Conservation (phyloP, 148 eudicot species). For the Cornus florida region DNA sequence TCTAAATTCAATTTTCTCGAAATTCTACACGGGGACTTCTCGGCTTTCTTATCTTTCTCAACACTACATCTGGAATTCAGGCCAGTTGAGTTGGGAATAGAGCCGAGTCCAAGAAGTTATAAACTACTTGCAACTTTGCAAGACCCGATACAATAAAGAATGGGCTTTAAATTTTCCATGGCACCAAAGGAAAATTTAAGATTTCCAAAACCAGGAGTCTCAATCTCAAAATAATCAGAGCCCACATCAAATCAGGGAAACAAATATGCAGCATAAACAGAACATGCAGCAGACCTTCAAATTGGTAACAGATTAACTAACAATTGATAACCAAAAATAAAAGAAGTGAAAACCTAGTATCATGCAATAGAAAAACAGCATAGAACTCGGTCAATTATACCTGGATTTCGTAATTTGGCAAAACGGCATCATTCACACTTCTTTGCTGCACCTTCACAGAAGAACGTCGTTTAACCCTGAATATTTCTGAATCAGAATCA, state of each 20-base stretch:
- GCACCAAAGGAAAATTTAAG: neutral
- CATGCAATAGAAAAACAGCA: neutral
- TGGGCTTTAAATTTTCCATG: neutral
- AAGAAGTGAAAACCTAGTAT: neutral
- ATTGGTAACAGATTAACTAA: neutral
- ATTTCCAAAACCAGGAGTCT: neutral
- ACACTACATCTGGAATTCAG: neutral
- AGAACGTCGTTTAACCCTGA: conserved; percentile 86
- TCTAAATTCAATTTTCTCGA: neutral
- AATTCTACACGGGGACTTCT: neutral
- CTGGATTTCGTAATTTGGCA: conserved; percentile 41
- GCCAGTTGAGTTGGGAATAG: neutral
- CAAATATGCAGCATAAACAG: neutral
- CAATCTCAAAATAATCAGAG: neutral
- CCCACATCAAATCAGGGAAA: neutral
- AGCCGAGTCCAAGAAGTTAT: neutral
- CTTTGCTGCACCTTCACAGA: conserved; percentile 46
- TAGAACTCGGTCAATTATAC: conserved; percentile 28
- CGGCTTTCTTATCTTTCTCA: neutral
- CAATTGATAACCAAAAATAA: neutral
- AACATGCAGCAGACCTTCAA: neutral
- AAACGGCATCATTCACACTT: conserved; percentile 24
- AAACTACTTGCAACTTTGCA: neutral
- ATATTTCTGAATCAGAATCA: conserved; percentile 88
- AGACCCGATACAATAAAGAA: neutral